Evolutionary conservation across 345 rosid species (phyloP).

Genomic region (Hibiscus tridactylites): DNA sequence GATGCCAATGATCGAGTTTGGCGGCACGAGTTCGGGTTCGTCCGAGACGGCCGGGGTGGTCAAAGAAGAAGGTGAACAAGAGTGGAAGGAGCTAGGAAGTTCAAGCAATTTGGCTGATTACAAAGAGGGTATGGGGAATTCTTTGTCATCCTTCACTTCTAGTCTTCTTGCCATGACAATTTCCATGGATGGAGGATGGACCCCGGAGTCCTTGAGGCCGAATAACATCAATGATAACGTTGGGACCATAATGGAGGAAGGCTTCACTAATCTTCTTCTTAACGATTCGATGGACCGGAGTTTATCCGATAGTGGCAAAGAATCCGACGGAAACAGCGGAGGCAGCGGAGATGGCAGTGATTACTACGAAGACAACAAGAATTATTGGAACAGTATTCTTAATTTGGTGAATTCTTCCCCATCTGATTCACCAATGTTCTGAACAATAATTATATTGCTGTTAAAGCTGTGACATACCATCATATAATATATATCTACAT

Average conservation of each 20-base stretch:
- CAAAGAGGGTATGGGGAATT: slow-evolving; percentile 31
- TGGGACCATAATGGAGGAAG: slow-evolving; percentile 45
- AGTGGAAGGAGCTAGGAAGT: slow-evolving; percentile 41
- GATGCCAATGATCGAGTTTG: slow-evolving; percentile 43
- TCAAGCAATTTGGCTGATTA: slow-evolving; percentile 21
- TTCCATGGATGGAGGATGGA: slow-evolving; percentile 43
- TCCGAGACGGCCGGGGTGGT: slow-evolving; percentile 29
- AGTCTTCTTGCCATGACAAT: slow-evolving; percentile 38
- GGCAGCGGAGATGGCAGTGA: slow-evolving; percentile 30
- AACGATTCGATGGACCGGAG: slow-evolving; percentile 40
- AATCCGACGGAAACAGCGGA: slow-evolving; percentile 24
- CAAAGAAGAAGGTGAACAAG: slow-evolving; percentile 54
- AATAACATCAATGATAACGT: slow-evolving; percentile 5
- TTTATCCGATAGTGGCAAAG: slow-evolving; percentile 36
- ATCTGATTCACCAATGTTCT: slow-evolving; percentile 62
- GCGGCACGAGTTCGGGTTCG: slow-evolving; percentile 36
- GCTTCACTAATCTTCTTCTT: slow-evolving; percentile 71
- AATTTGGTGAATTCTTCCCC: slow-evolving; percentile 88
- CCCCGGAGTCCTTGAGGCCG: slow-evolving; percentile 32
- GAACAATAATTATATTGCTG: background rate
- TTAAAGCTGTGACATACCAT: slow-evolving; percentile 1
- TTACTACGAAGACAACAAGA: slow-evolving; percentile 75
- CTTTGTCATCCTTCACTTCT: slow-evolving; percentile 36
- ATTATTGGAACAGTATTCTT: slow-evolving; percentile 92
- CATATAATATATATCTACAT: background rate